Evolutionary conservation across 305 asterid species (phyloP).

Genomic region (Plantago rigida): DNA sequence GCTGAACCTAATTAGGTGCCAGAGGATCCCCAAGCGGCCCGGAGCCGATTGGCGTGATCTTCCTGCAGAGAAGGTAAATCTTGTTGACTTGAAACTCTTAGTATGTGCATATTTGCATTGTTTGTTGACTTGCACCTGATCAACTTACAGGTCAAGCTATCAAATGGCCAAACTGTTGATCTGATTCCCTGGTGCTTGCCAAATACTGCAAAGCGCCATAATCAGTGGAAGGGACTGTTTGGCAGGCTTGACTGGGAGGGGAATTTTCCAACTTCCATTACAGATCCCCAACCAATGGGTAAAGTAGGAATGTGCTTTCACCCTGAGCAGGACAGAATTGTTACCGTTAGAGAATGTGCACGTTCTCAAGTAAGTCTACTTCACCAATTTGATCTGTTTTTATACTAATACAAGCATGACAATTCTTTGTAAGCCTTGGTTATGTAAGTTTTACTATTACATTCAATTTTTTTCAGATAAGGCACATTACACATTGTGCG

Average conservation of each 20-base stretch:
- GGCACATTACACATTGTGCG: too few species aligned
- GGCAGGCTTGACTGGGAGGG: conserved; percentile 75
- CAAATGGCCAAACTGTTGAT: conserved; percentile 48
- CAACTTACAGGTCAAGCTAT: conserved; percentile 41
- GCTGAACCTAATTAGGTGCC: conserved; percentile 50
- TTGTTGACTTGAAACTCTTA: conserved; percentile 14
- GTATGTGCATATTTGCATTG: conserved; percentile 12
- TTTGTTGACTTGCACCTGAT: conserved; percentile 8
- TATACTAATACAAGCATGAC: background rate
- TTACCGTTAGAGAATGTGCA: conserved; percentile 25
- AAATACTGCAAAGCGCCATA: conserved; percentile 59
- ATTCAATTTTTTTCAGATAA: too few species aligned
- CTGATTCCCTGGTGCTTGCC: conserved; percentile 58
- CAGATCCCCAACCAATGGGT: conserved; percentile 70
- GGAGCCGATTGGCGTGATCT: conserved; percentile 62
- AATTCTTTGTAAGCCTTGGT: background rate
- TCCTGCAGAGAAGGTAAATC: conserved; percentile 49
- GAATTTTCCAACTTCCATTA: conserved; percentile 56
- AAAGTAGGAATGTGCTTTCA: conserved; percentile 75
- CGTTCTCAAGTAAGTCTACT: conserved; percentile 56
- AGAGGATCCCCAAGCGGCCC: conserved; percentile 48
- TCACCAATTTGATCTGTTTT: background rate
- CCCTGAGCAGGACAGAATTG: conserved; percentile 61
- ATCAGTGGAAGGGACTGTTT: conserved; percentile 67
- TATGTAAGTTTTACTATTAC: background rate